Evolutionary conservation across 2,329 filamentous ascomycete genomes (phyloP), one percentile per base, ranked within the genome.

Genomic region (Phymatotrichopsis omnivora): DNA sequence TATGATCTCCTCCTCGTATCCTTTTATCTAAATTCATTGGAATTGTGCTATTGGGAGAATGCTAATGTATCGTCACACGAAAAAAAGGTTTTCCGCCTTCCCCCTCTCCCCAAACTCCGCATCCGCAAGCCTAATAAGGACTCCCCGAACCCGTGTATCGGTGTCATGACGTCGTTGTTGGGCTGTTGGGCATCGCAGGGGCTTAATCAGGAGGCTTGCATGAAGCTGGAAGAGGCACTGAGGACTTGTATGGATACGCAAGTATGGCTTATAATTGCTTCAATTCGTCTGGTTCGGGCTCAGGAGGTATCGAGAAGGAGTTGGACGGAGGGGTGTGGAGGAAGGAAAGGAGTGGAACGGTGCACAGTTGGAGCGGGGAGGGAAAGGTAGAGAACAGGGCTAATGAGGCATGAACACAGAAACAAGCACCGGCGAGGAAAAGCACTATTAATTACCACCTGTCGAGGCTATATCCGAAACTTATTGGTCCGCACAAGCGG

Each of bases 381-480:
- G 27, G 23, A 10, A 27, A 14, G 12, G 44, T 27, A 45, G 49
- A 53, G 40, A 39, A 41, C 46, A 42, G 28, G 19, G 42, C 42
- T 42, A 32, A 42, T 25, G 30, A 12, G 36, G 19, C 7, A 6
- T 31, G 10, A 11, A 14, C 17, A 45, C 30, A 49, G 46, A 45
- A 45, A 45, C 27, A 45, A 5, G 35, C 45, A 8, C 23, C 48
- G 44, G 63, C 66, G 54, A 75, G 76, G 62, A 85, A 80, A 68
- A 89, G 78, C 64, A 77, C 75, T 54, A 86, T 96, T 75, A 96
- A 96, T 68, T 87, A 87, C 71, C 87, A 95, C 63, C 70, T 96
- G 32, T 74, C 75, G 56, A 76, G 91, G 60, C 75, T 83, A 68
- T 82, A 81, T 58, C 76, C 78, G 11, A 76, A 80, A 63, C 70